A percentile compares a stretch with the other conserved stretches of the same genome.
These are phyloP conservation scores for Primulina tabacum DNA, from an alignment of 257 asterid genomes.

Conservation along the genomic window DNA sequence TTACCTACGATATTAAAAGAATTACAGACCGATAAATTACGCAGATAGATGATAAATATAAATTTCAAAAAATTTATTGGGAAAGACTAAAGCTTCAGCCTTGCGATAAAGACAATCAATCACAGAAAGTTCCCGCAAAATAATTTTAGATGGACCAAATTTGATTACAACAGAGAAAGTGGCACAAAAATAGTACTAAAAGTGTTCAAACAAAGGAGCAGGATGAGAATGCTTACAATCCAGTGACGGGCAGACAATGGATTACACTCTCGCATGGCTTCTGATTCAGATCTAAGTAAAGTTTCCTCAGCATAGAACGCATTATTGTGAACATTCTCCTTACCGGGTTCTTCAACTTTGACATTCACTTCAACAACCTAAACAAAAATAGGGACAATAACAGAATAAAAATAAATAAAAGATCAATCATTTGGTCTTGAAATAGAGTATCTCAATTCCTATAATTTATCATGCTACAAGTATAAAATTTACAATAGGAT, in stretches of 20 bases:
- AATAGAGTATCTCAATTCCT: no score
- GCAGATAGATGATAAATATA: no score
- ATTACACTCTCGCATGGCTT: constrained; percentile 92
- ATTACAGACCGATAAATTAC: background rate
- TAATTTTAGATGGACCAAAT: no score
- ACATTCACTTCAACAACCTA: constrained; percentile 96
- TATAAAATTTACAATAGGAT: no score
- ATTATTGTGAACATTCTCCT: constrained; percentile 77
- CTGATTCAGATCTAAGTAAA: constrained; percentile 70
- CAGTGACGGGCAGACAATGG: constrained; percentile 95
- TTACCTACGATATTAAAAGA: constrained; percentile 43
- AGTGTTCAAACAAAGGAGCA: background rate
- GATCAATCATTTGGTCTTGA: background rate
- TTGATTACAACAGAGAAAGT: no score
- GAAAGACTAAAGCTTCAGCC: background rate
- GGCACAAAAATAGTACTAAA: no score
- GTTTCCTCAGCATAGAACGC: constrained; percentile 97
- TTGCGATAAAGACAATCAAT: no score
- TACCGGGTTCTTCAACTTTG: constrained; percentile 89
- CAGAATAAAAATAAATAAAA: constrained; percentile 21
- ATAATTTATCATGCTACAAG: no score
- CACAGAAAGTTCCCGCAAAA: no score
- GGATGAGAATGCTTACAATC: constrained; percentile 60
- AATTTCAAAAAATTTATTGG: background rate
- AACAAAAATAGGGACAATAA: constrained; percentile 12